Base-by-base conservation (phyloP, 441 rosid genomes). In the Kokia cookei region DNA sequence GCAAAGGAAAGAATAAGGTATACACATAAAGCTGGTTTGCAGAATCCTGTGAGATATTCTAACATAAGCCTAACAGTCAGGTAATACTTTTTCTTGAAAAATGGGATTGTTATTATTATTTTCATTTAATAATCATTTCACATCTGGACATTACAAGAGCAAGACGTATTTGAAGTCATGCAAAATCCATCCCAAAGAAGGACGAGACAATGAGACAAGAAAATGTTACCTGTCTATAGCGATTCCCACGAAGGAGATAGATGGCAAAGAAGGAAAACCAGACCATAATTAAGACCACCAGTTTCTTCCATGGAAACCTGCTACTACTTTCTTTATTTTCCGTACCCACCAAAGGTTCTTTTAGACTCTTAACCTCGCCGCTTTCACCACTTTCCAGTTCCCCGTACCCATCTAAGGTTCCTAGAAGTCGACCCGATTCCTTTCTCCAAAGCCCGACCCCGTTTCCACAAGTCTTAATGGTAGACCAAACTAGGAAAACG, bases 221-320 rank as follows among this genome's bases (percentile, higher is more conserved):
- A 29, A 29, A 60, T 19, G 17, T 78, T 79, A 93, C 99, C 93
- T 91, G 69, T 19, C 93, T 91, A 67, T 83, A 75, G 35, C 85
- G 86, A 42, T 84, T 89, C 37, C 98, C 98, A 2, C 92, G 91
- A 73, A 94, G 85, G 70, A 89, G 86, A 75, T 86, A 89, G 11
- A 94, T 72, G 10, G 76, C 53, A 71, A 82, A 91, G 88, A 94
- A 94, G 43, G 92, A 88, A 26, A 88, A 79, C 98, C 99, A 94
- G 48, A 94, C 78, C 78, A 89, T 58, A 63, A 88, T 64, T 77
- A 94, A 84, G 13, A 87, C 76, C 75, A 90, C 89, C 61, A 91
- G 72, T 79, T 93, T 91, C 78, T 78, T 75, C 98, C 97, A 88
- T 62, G 98, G 91, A 83, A 89, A 82, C 70, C 75, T 71, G 24